A percentile compares a stretch with the other conserved stretches of the same genome.
Evolutionary conservation across 306 rosid genomes (phyloP).

Genomic region (Calophaca sinica): DNA sequence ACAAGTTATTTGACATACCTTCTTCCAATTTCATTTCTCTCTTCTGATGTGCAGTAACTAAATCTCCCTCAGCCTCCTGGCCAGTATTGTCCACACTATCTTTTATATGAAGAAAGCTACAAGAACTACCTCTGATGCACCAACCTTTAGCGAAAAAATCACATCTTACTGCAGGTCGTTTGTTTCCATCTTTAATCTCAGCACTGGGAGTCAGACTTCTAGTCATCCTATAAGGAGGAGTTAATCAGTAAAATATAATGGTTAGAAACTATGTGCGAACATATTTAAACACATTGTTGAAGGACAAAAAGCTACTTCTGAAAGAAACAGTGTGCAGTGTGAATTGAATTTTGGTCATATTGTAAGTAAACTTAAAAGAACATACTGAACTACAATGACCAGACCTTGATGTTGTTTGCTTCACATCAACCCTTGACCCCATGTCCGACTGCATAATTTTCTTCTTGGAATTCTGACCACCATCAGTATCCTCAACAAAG

Average conservation of each 20-base stretch:
- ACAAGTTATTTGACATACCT: constrained; percentile 66
- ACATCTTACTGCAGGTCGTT: constrained; percentile 64
- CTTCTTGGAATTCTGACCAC: constrained; percentile 44
- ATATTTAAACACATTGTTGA: constrained; percentile 44
- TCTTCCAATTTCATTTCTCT: constrained; percentile 63
- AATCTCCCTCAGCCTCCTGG: constrained; percentile 62
- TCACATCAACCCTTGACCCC: constrained; percentile 52
- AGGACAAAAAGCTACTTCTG: constrained; percentile 45
- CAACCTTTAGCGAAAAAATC: constrained; percentile 89
- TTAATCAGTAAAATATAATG: constrained; percentile 58
- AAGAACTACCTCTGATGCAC: constrained; percentile 89
- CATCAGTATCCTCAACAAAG: constrained; percentile 43
- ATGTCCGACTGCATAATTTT: constrained; percentile 51
- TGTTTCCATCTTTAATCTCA: constrained; percentile 60
- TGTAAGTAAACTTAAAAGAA: constrained; percentile 39
- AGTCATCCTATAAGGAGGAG: constrained; percentile 55
- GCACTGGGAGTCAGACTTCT: constrained; percentile 60
- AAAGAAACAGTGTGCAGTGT: constrained; percentile 24
- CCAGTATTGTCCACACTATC: constrained; percentile 47
- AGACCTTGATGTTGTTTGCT: constrained; percentile 66
- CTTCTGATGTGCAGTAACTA: constrained; percentile 52
- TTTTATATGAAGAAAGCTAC: constrained; percentile 85
- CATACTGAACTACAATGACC: constrained; percentile 42
- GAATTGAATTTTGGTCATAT: constrained; percentile 39
- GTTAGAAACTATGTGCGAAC: constrained; percentile 53